Base-by-base conservation (phyloP, 768 basidiomycete species). In the Trametes meyenii region DNA sequence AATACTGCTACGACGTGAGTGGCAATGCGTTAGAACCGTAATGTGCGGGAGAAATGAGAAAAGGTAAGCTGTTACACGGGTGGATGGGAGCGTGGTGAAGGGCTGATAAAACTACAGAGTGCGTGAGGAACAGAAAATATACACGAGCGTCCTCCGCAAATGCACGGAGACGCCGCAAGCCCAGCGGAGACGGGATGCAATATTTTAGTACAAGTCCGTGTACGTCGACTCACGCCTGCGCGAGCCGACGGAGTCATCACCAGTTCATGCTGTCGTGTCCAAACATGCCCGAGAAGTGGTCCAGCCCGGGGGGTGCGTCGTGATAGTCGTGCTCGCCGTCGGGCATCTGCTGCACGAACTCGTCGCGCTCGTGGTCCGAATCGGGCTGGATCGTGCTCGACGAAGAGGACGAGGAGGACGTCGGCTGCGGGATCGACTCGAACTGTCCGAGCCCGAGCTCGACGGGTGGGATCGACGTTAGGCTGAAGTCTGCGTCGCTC, bases 401-500 rank as follows among this genome's bases (percentile, higher is more conserved):
- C 17, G 53, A 51, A 39, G 69, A 60, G 16, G 65, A 71, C 24
- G 40, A 55, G 2, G 58, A 55, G 10, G 56, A 29, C 35, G 62
- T 42, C 58, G 67, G 33, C 3, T 69, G 50, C n/a, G 70, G 45
- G 26, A 45, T 33, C 53, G 54, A 63, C 36, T 77, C 77, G 48
- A 75, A 79, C 45, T 83, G 84, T 50, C 82, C 77, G 61, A 83
- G 69, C 16, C 83, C 84, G 55, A 88, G 76, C 63, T 87, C 81
- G 70, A 88, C 80, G 0, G 87, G 82, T 2, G 86, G 87, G 64
- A 90, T 90, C 23, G 85, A 75, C 65, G 68, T 74, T 64, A 90
- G 72, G 68, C 89, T 87, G 70, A 89, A 90, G 73, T 89, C 88
- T 71, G 29, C 29, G 29, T 87, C 85, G 57, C 78, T 80, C 40